Evolutionary conservation across 805 yeast genomes (phyloP).

Genomic region (Starmerella bacillaris): DNA sequence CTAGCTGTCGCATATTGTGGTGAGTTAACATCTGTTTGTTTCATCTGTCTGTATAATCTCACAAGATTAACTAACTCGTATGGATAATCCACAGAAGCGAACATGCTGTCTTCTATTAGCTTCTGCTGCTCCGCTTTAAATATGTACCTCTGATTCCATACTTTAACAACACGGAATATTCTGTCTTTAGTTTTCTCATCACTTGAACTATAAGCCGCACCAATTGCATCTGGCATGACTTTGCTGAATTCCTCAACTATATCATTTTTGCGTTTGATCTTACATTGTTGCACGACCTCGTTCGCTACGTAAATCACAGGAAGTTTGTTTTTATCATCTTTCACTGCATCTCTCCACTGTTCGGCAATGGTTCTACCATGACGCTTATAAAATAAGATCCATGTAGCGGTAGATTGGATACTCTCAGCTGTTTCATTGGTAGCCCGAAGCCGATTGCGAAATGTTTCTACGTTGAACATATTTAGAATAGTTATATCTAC

Average conservation of each 20-base stretch:
- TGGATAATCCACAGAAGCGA: not conserved
- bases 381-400: slow-evolving; percentile 50
- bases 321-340: slow-evolving; percentile 28
- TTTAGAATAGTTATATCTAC: too few species aligned
- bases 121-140: slow-evolving; percentile 25
- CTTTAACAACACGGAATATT: slow-evolving; percentile 38
- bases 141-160: slow-evolving; percentile 49
- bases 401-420: slow-evolving; percentile 56
- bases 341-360: slow-evolving; percentile 31
- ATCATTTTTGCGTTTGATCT: slow-evolving; percentile 41
- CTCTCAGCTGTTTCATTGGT: slow-evolving; percentile 49
- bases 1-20: not conserved
- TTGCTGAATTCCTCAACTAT: slow-evolving; percentile 40
- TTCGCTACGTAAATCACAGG: slow-evolving; percentile 54
- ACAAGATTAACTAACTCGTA: slow-evolving; percentile 11
- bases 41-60: slow-evolving; percentile 12
- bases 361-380: slow-evolving; percentile 36
- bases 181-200: slow-evolving; percentile 32
- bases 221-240: slow-evolving; percentile 26
- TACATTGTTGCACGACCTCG: slow-evolving; percentile 66
- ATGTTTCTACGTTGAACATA: slow-evolving; percentile 13
- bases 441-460: slow-evolving; percentile 18
- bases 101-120: slow-evolving; percentile 18
- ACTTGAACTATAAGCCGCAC: slow-evolving; percentile 23
- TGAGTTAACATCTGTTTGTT: not conserved